Evolutionary conservation across 768 basidiomycete genomes (phyloP).

Genomic region (Sarcodon sp.): DNA sequence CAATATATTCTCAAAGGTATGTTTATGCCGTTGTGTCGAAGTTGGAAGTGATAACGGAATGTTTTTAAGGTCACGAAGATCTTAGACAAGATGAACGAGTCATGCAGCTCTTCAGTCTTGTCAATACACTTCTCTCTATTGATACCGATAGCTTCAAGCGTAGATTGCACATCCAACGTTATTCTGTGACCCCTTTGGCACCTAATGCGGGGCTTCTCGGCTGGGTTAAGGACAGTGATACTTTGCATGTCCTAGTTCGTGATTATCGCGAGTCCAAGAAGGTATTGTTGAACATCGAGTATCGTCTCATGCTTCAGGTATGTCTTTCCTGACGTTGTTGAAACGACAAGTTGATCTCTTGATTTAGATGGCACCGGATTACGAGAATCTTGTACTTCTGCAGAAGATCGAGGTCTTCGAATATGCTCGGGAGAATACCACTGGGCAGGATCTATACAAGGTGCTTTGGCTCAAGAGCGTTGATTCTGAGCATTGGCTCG

Average conservation of each 20-base stretch:
- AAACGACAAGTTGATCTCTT: background rate
- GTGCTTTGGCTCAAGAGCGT: slow-evolving; percentile 93
- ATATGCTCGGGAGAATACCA: slow-evolving; percentile 96
- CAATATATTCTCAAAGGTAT: slow-evolving; percentile 84
- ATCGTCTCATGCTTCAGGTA: slow-evolving; percentile 96
- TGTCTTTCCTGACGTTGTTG: background rate
- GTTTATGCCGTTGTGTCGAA: background rate
- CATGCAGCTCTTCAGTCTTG: slow-evolving; percentile 96
- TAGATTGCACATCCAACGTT: slow-evolving; percentile 88
- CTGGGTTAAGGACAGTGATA: slow-evolving; percentile 94
- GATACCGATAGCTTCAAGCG: slow-evolving; percentile 95
- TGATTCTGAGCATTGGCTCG: slow-evolving; percentile 97
- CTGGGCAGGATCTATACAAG: slow-evolving; percentile 93
- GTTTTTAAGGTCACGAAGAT: slow-evolving; percentile 79
- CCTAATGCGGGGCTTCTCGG: slow-evolving; percentile 91
- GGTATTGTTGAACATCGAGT: slow-evolving; percentile 94
- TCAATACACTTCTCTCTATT: slow-evolving; percentile 86
- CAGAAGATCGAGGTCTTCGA: slow-evolving; percentile 99
- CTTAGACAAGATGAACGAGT: slow-evolving; percentile 97
- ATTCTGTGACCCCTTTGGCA: slow-evolving; percentile 86
- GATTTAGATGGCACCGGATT: slow-evolving; percentile 95
- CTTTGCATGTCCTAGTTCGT: slow-evolving; percentile 89
- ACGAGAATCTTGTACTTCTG: slow-evolving; percentile 84
- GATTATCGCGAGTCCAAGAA: slow-evolving; percentile 95
- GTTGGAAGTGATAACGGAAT: background rate